Conservation (phyloP, 805 yeast species). For the Candida ovalis region DNA sequence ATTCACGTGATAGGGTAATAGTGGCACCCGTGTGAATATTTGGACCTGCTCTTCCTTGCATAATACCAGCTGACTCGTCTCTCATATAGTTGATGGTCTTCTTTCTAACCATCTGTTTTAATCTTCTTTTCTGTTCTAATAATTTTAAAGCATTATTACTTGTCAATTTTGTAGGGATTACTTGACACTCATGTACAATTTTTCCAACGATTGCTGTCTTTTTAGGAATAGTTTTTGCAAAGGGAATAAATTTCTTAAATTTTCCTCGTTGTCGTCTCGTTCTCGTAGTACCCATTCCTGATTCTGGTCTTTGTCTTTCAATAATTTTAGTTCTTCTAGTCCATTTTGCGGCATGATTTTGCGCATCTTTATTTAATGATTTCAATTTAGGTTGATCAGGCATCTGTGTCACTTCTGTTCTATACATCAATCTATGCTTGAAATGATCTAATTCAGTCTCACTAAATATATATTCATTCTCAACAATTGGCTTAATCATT, state of each 20-base stretch:
- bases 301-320: slow-evolving; percentile 22
- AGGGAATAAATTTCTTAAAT: slow-evolving; percentile 56
- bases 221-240: slow-evolving; percentile 82
- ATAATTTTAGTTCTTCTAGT: slow-evolving; percentile 23
- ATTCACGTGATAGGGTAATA: slow-evolving; percentile 62
- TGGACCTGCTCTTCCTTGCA: slow-evolving; percentile 83
- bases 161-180: slow-evolving; percentile 74
- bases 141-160: slow-evolving; percentile 59
- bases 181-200: slow-evolving; percentile 87
- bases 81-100: slow-evolving; percentile 54
- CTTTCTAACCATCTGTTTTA: slow-evolving; percentile 35
- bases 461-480: slow-evolving; percentile 81
- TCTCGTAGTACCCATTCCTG: slow-evolving; percentile 31
- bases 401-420: slow-evolving; percentile 48
- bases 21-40: slow-evolving; percentile 66
- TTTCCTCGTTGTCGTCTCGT: slow-evolving; percentile 11
- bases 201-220: slow-evolving; percentile 84
- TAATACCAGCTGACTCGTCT: slow-evolving; percentile 74
- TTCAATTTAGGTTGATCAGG: slow-evolving; percentile 49
- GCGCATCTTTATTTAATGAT: slow-evolving; percentile 35
- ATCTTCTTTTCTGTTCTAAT: slow-evolving; percentile 38
- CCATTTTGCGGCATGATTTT: slow-evolving; percentile 31
- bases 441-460: slow-evolving; percentile 75
- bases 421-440: slow-evolving; percentile 48
- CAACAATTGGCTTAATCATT: slow-evolving; percentile 73